Conservation (phyloP, 441 rosid genomes). For the Brassica balearica region DNA sequence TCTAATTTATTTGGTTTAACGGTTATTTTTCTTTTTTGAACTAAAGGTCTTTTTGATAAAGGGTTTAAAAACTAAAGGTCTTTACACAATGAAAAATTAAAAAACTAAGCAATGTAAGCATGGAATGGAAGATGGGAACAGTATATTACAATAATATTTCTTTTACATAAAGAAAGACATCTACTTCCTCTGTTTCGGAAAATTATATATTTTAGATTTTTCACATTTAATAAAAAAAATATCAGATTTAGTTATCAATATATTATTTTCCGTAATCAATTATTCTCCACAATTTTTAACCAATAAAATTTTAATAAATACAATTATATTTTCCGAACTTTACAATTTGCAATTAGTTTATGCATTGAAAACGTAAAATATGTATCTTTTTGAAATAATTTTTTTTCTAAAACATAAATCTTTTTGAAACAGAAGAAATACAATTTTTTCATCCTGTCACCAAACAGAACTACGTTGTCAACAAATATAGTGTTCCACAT, state of each 20-base stretch:
- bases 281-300: too few relatives aligned
- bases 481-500: background rate
- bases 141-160: background rate
- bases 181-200: too few relatives aligned
- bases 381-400: too few relatives aligned
- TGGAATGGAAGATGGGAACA: slow-evolving; percentile 1
- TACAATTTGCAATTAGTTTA: too few relatives aligned
- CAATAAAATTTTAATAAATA: too few relatives aligned
- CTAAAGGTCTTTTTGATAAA: background rate
- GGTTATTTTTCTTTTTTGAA: background rate
- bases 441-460: background rate
- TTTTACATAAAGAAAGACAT: background rate
- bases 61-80: background rate
- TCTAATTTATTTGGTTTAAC: background rate
- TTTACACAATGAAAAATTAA: background rate
- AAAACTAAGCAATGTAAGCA: background rate
- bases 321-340: too few relatives aligned
- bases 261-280: too few relatives aligned
- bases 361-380: too few relatives aligned
- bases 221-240: too few relatives aligned
- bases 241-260: too few relatives aligned
- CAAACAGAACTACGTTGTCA: background rate
- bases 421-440: background rate
- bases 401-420: background rate
- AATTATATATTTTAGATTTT: too few relatives aligned